Evolutionary conservation across 495 filamentous ascomycete species (phyloP), one percentile per base, ranked within the genome.

Genomic region (Hypoxylon lenormandii): DNA sequence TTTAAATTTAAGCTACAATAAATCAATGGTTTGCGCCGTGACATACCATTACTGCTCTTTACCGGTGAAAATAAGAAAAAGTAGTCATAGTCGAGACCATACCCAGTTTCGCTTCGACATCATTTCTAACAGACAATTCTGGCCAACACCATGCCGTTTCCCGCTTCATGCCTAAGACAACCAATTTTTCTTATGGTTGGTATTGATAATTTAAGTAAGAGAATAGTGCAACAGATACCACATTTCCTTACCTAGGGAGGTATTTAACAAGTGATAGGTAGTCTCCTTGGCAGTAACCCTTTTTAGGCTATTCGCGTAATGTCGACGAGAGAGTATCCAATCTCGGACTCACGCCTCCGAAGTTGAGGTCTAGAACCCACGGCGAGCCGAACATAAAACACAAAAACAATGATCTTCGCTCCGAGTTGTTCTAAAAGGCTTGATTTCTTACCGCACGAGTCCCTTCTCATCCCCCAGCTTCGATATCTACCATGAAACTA

Each of bases 301-400:
- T 51, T 70, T 71, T 71, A 71, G 68, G 49, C 68, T 71, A 11
- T 62, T 58, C 56, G 63, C 53, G 57, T 66, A 71, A 71, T 62
- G 21, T 58, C 4, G 8, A 42, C 4, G 10, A 62, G 49, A 22
- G 22, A 18, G 13, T 11, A 33, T 43, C 57, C 42, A 26, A 63
- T 66, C 22, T 63, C 23, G 68, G 62, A 63, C 18, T 11, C 28
- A 30, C 4, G 13, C 1, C 47, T 63, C 62, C 62, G 62, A 46
- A 46, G 1, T 1, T 21, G 22, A 16, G 21, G 52, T n/a, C 38
- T 30, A 62, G 61, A 61, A 23, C 47, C 5, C 13, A 61, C 4
- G 16, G 19, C 15, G 22, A 33, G 5, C 21, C 46, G 4, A 58
- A 36, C 13, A 10, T 49, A 22, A 15, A 10, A 45, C 58, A 66